These are phyloP conservation scores for Calonectria hongkongensis DNA, from an alignment of 2,329 filamentous ascomycete genomes.

Conservation along the genomic window DNA sequence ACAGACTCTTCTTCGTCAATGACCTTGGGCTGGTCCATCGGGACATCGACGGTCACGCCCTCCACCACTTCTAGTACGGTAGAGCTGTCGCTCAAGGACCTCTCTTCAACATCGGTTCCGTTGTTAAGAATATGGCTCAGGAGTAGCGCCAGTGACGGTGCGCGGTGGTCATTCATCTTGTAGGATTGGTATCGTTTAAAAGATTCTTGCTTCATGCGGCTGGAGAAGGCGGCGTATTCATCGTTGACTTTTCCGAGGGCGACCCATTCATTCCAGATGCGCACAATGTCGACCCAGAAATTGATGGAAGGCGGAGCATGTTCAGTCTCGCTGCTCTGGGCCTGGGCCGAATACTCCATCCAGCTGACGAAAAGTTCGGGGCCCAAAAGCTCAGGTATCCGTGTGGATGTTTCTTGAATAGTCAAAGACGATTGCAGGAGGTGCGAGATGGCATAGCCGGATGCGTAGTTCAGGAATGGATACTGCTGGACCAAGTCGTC, in stretches of 20 bases:
- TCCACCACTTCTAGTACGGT: slow-evolving; percentile 7
- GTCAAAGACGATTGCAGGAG: slow-evolving; percentile 11
- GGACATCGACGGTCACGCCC: not conserved
- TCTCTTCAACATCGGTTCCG: slow-evolving; percentile 5
- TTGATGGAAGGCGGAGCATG: not conserved
- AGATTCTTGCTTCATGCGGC: slow-evolving; percentile 2
- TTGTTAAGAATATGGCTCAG: not conserved
- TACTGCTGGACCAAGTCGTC: not conserved
- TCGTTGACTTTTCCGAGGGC: not conserved
- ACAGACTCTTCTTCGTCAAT: not conserved
- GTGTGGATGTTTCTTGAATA: not conserved
- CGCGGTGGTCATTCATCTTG: not conserved
- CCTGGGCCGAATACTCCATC: slow-evolving; percentile 1
- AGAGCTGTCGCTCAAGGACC: slow-evolving; percentile 1
- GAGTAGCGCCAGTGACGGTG: not conserved
- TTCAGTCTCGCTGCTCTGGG: slow-evolving; percentile 7
- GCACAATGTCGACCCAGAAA: slow-evolving; percentile 5
- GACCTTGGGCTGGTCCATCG: not conserved
- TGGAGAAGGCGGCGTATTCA: slow-evolving; percentile 11
- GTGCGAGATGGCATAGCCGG: slow-evolving; percentile 15
- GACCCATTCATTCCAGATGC: slow-evolving; percentile 8
- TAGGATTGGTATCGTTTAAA: slow-evolving; percentile 9
- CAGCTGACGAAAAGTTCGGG: not conserved
- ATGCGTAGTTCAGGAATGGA: slow-evolving; percentile 19
- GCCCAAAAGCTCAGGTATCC: not conserved